Evolutionary conservation across 1,284 basidiomycete species (phyloP).

Genomic region (Malassezia vespertilionis): DNA sequence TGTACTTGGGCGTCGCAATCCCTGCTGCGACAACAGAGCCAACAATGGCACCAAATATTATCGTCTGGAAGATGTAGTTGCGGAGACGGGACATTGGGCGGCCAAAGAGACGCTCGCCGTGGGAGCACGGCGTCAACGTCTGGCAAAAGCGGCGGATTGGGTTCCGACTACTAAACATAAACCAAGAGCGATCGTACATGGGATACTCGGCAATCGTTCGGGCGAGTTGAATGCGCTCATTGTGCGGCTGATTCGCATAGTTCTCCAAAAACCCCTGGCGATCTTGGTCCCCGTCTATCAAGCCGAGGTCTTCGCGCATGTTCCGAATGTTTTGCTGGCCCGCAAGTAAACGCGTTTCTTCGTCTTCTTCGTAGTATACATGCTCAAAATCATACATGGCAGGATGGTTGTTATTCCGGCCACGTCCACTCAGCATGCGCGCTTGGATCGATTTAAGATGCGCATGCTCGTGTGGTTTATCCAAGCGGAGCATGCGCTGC

Average conservation of each 20-base stretch:
- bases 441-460: slow-evolving; percentile 52
- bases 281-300: slow-evolving; percentile 17
- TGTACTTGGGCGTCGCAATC: slow-evolving; percentile 75
- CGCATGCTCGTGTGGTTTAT: slow-evolving; percentile 57
- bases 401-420: background rate
- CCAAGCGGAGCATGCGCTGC: slow-evolving; percentile 46
- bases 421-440: slow-evolving; percentile 13
- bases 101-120: slow-evolving; percentile 62
- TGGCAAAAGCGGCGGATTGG: slow-evolving; percentile 68
- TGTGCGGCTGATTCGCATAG: slow-evolving; percentile 47
- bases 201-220: slow-evolving; percentile 83
- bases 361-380: slow-evolving; percentile 17
- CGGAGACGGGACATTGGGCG: slow-evolving; percentile 49
- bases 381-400: slow-evolving; percentile 18
- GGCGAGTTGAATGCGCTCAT: slow-evolving; percentile 70
- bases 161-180: slow-evolving; percentile 76
- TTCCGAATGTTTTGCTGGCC: slow-evolving; percentile 58
- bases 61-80: slow-evolving; percentile 63
- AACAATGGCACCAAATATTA: slow-evolving; percentile 67
- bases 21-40: slow-evolving; percentile 74
- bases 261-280: slow-evolving; percentile 22
- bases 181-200: slow-evolving; percentile 79
- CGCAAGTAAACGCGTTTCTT: slow-evolving; percentile 49
- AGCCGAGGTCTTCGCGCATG: slow-evolving; percentile 42
- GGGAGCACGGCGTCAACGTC: slow-evolving; percentile 67